Evolutionary conservation across 2,329 filamentous ascomycete species (phyloP).

Genomic region (Fusarium piperis): DNA sequence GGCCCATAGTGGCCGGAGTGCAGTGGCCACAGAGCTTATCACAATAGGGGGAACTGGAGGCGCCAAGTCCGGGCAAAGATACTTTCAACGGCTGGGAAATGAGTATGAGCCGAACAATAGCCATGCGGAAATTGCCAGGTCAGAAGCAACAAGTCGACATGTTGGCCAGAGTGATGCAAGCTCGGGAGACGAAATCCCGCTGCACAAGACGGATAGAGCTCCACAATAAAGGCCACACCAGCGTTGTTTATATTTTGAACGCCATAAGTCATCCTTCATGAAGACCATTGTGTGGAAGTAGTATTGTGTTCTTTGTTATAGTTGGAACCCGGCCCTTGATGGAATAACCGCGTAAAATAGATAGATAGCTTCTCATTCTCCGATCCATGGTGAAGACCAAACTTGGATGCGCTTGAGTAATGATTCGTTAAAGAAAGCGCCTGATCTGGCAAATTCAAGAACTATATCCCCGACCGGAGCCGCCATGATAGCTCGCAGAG

Average conservation of each 20-base stretch:
- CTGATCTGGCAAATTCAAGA: no score
- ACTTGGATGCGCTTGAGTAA: no score
- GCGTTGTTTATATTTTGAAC: background rate
- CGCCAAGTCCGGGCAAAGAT: background rate
- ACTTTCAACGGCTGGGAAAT: conserved; percentile 21
- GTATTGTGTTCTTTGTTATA: no score
- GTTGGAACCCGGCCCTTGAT: no score
- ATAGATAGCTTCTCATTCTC: no score
- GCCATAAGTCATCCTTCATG: no score
- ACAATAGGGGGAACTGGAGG: conserved; percentile 19
- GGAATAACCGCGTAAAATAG: no score
- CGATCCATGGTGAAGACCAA: no score
- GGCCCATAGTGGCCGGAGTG: background rate
- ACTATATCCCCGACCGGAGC: no score
- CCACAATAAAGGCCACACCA: background rate
- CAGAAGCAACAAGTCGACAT: background rate
- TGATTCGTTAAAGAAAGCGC: no score
- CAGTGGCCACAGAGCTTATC: background rate
- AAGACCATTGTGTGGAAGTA: no score
- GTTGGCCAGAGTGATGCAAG: background rate
- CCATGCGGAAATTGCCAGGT: background rate
- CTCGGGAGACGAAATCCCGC: background rate
- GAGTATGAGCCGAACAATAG: background rate
- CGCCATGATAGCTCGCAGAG: no score
- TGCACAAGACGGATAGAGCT: background rate